These are phyloP conservation scores for Atkinsonella hypoxylon DNA, from an alignment of 2,329 filamentous ascomycete species.

Conservation along the genomic window DNA sequence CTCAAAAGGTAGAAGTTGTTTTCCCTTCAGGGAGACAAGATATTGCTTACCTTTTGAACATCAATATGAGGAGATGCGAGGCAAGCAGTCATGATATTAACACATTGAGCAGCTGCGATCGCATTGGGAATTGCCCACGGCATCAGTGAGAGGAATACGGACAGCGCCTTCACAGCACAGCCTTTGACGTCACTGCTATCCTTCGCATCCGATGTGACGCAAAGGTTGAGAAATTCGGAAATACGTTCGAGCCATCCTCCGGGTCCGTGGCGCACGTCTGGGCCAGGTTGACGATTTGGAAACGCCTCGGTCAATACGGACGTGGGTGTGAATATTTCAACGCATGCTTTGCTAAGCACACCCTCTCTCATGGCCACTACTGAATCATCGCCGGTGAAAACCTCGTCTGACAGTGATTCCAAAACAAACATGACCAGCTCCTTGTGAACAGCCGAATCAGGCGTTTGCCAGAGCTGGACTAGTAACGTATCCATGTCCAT, in stretches of 20 bases:
- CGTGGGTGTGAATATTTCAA: conserved; percentile 84
- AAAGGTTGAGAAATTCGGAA: conserved; percentile 61
- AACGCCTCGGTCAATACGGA: conserved; percentile 64
- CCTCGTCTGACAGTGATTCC: conserved; percentile 86
- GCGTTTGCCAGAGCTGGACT: conserved; percentile 67
- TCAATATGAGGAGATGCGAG: conserved; percentile 58
- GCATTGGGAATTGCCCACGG: conserved; percentile 82
- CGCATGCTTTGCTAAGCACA: conserved; percentile 74
- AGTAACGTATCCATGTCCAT: conserved; percentile 84
- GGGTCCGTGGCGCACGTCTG: conserved; percentile 60
- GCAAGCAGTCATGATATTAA: conserved; percentile 58
- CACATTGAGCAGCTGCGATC: conserved; percentile 57
- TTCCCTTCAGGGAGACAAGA: background rate
- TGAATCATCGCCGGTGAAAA: conserved; percentile 83
- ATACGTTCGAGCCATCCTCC: conserved; percentile 83
- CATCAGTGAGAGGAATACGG: conserved; percentile 66
- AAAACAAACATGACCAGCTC: conserved; percentile 80
- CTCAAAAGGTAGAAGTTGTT: no score
- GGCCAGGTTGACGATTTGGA: conserved; percentile 55
- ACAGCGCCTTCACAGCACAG: conserved; percentile 65
- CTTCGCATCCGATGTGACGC: conserved; percentile 52
- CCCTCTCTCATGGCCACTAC: conserved; percentile 74
- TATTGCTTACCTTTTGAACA: conserved; percentile 52
- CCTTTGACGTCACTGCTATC: conserved; percentile 54
- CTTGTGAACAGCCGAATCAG: conserved; percentile 53